Base-by-base conservation (phyloP, 176 grass and related monocot genomes). In the Luzula sylvatica region DNA sequence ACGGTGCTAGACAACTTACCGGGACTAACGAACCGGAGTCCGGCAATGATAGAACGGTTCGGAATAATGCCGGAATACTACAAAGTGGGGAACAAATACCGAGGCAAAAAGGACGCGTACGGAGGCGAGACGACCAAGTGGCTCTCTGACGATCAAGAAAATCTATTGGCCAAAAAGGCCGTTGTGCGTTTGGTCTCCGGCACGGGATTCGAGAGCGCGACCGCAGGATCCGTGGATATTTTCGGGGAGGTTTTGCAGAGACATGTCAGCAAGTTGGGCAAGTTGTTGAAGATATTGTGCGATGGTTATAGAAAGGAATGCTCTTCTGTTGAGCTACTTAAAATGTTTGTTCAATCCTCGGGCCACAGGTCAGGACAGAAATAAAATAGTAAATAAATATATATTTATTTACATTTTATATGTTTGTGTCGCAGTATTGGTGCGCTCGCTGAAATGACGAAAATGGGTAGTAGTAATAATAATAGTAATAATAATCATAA, bases 11-110 rank as follows among this genome's bases (percentile, higher is more conserved):
- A 98, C 76, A 98, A 98, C 73, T 85, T 98, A 35, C 92, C 92
- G 1, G 65, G 74, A 52, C 59, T 83, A 26, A 61, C 82, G 70
- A 98, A 47, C 50, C 85, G 85, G 26, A 98, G 74, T 47, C 80
- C 85, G 58, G 85, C 81, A 68, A 90, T 98, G 85, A 83, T 98
- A 15, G 92, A 98, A 85, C 86, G 92, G 40, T 98, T 98, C 74
- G 92, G 92, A 25, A 87, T 98, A 58, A 55, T 98, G 58, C 85
- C 92, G 52, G 90, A 95, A 46, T 98, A 98, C 28, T 75, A 87
- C 66, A 98, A 98, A 56, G 78, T 74, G 47, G 92, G 92, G 43
- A 84, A 72, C 71, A 98, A 98, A 76, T 98, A 86, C 76, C 82
- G 84, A 79, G 77, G 90, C 44, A n/a, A n/a, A n/a, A n/a, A n/a